Evolutionary conservation across 371 early-diverging fungal species (phyloP).

Genomic region (Mucor plumbeus): DNA sequence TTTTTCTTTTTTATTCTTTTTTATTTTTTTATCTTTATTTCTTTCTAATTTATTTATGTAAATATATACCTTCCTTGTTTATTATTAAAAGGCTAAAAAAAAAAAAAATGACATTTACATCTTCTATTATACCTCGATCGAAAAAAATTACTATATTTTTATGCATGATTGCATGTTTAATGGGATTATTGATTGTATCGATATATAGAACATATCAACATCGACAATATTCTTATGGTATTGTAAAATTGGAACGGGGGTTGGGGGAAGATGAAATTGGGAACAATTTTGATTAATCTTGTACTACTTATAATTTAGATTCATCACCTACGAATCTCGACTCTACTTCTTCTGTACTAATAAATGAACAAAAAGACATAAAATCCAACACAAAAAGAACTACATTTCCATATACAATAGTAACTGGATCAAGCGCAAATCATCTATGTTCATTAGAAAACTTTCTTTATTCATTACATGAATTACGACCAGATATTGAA

Average conservation of each 20-base stretch:
- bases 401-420: slow-evolving; percentile 56
- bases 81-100: neutral
- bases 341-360: neutral
- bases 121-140: slow-evolving; percentile 10
- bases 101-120: slow-evolving; percentile 6
- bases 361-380: neutral
- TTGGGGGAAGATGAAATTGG: neutral
- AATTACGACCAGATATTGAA: slow-evolving; percentile 39
- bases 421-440: slow-evolving; percentile 67
- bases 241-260: neutral
- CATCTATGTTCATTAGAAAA: slow-evolving; percentile 68
- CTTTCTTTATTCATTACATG: slow-evolving; percentile 59
- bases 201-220: slow-evolving; percentile 12
- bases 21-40: slow-evolving; percentile 6
- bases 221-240: neutral
- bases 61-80: neutral
- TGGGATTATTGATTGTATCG: slow-evolving; percentile 1
- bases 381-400: neutral
- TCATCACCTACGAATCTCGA: slow-evolving; percentile 4
- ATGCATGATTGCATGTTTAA: slow-evolving; percentile 4
- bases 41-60: neutral
- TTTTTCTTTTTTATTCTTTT: neutral
- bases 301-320: slow-evolving; percentile 7
- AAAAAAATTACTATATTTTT: slow-evolving; percentile 9
- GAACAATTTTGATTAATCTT: slow-evolving; percentile 1